Evolutionary conservation across 75 land plant species (phyloP).

Genomic region (Sequoia sempervirens): DNA sequence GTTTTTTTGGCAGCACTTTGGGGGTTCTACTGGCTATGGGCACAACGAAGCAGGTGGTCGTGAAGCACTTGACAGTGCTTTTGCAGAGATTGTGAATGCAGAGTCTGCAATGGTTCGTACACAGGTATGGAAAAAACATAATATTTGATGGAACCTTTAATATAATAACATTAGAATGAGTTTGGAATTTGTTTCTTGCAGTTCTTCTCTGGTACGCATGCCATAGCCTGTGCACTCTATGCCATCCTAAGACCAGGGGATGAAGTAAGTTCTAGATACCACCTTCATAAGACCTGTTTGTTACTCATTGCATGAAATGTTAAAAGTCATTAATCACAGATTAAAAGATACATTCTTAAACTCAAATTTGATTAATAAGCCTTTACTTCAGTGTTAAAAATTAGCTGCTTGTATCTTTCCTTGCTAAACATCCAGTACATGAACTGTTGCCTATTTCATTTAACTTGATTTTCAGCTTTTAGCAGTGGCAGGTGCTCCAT

Average conservation of each 20-base stretch:
- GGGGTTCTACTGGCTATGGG: constrained; percentile 94
- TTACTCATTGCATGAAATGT: not conserved
- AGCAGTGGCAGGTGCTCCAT: constrained; percentile 92
- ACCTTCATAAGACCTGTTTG: constrained; percentile 1
- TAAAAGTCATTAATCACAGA: constrained; percentile 8
- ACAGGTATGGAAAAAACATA: constrained; percentile 46
- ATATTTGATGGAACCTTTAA: not conserved
- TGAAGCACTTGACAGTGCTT: constrained; percentile 78
- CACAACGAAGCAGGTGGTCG: constrained; percentile 96
- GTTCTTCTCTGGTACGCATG: constrained; percentile 99
- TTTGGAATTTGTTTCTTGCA: constrained; percentile 20
- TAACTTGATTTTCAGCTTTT: constrained; percentile 60
- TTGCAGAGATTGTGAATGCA: constrained; percentile 87
- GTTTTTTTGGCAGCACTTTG: constrained; percentile 63
- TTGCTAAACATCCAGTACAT: not conserved
- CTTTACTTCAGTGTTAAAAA: not conserved
- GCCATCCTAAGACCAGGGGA: constrained; percentile 87
- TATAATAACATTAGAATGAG: not conserved
- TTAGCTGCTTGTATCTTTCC: not conserved
- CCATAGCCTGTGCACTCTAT: constrained; percentile 89
- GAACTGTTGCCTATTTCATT: not conserved
- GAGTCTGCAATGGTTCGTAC: constrained; percentile 90
- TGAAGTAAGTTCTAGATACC: constrained; percentile 49
- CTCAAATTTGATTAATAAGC: not conserved
- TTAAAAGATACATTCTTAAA: not conserved